Evolutionary conservation across 2,329 filamentous ascomycete genomes (phyloP).

Genomic region (Exophiala oligosperma): DNA sequence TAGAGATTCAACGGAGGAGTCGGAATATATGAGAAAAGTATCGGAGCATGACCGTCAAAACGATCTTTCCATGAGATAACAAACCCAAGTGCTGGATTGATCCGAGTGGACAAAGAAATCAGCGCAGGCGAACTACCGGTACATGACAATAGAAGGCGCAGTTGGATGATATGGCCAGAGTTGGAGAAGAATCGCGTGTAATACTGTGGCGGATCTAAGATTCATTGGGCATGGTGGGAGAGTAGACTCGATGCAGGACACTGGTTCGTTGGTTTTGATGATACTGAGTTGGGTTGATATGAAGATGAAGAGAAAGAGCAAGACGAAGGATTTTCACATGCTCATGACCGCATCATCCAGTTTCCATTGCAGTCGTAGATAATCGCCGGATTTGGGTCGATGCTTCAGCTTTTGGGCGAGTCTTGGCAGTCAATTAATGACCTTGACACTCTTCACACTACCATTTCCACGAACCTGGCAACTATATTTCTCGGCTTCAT

Average conservation of each 20-base stretch:
- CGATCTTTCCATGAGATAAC: neutral
- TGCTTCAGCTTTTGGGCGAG: too few species aligned
- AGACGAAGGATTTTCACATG: neutral
- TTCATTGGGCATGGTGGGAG: neutral
- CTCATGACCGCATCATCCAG: neutral
- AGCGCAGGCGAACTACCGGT: conserved; percentile 6
- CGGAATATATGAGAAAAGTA: neutral
- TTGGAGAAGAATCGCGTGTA: conserved; percentile 7
- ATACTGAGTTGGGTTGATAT: neutral
- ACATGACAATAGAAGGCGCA: conserved; percentile 1
- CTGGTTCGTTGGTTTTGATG: neutral
- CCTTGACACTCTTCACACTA: too few species aligned
- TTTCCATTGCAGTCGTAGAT: too few species aligned
- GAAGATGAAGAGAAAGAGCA: neutral
- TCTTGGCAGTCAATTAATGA: too few species aligned
- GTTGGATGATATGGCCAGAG: neutral
- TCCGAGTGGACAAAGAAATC: neutral
- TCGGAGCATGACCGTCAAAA: neutral
- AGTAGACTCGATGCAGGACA: neutral
- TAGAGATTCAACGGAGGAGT: conserved; percentile 1
- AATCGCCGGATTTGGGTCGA: too few species aligned
- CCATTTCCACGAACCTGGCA: too few species aligned
- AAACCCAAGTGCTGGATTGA: conserved; percentile 2
- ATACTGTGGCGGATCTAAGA: conserved; percentile 3
- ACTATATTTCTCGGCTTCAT: too few species aligned